These are phyloP conservation scores for Saturnispora diversa DNA, from an alignment of 805 yeast species.

Conservation along the genomic window DNA sequence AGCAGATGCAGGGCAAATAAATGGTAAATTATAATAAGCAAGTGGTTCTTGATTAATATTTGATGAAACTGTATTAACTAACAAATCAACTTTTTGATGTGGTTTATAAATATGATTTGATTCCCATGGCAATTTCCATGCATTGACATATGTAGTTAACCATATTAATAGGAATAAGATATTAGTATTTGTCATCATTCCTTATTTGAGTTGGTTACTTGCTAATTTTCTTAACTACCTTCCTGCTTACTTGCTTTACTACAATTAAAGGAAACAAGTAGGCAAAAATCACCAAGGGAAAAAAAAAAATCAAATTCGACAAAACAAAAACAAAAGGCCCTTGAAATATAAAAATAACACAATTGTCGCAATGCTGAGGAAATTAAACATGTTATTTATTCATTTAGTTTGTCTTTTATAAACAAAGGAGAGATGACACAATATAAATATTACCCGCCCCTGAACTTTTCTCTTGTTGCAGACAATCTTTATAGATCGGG, in stretches of 20 bases:
- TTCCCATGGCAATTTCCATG: conserved; percentile 26
- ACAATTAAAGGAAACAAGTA: too few species aligned
- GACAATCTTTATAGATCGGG: conserved; percentile 86
- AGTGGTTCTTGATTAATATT: conserved; percentile 71
- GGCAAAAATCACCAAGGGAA: too few species aligned
- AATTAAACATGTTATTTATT: too few species aligned
- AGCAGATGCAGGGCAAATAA: conserved; percentile 62
- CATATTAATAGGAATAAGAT: not conserved
- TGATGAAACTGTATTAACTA: conserved; percentile 73
- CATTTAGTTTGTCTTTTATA: too few species aligned
- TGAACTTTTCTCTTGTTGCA: conserved; percentile 83
- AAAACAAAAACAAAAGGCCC: too few species aligned
- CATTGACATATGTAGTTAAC: not conserved
- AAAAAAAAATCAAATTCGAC: too few species aligned
- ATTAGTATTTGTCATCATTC: not conserved
- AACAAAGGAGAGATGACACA: not conserved
- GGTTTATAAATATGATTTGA: conserved; percentile 31
- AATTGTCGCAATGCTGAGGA: too few species aligned
- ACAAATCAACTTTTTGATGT: conserved; percentile 59
- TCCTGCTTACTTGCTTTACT: too few species aligned
- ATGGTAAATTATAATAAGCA: conserved; percentile 69
- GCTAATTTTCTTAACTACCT: too few species aligned
- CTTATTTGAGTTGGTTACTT: too few species aligned
- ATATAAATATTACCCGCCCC: conserved; percentile 65
- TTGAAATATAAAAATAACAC: too few species aligned